Percentiles rank a stretch among this genome's conserved stretches.
phyloP scores from a whole-genome alignment of 345 rosid species.

The Punica granatum region DNA sequence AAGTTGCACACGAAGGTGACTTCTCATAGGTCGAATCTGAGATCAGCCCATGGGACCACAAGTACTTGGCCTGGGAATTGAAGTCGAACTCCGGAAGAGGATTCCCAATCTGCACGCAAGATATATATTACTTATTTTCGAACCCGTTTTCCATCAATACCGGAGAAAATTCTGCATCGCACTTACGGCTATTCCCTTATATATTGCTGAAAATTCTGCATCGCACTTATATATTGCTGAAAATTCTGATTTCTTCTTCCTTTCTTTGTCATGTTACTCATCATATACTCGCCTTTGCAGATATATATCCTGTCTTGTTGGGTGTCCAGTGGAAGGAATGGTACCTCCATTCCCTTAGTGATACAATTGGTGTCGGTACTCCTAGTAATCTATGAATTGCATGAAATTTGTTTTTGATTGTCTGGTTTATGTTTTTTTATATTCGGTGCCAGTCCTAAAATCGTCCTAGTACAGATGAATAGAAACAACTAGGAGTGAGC shows the following conservation, averaged over 20 bases:
- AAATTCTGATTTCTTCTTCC: not conserved
- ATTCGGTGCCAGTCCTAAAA: not conserved
- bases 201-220: constrained; percentile 26
- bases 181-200: constrained; percentile 44
- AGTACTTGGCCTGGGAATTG: constrained; percentile 28
- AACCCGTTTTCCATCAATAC: not conserved
- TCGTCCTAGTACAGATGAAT: not conserved
- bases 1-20: constrained; percentile 21
- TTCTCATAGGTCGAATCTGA: constrained; percentile 41
- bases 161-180: not conserved
- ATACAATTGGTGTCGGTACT: constrained; percentile 70
- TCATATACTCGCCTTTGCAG: constrained; percentile 14
- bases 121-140: not conserved
- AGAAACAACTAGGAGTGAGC: not conserved
- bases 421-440: not conserved
- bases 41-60: constrained; percentile 50
- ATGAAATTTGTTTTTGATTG: not conserved
- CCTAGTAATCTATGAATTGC: constrained; percentile 36
- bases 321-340: constrained; percentile 44
- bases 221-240: too few relatives aligned
- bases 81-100: constrained; percentile 42
- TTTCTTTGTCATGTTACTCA: not conserved
- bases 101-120: constrained; percentile 34
- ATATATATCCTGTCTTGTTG: constrained; percentile 50
- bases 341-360: constrained; percentile 54